Conservation (phyloP, 2,329 filamentous ascomycete genomes). For the Fusarium nisikadoi region DNA sequence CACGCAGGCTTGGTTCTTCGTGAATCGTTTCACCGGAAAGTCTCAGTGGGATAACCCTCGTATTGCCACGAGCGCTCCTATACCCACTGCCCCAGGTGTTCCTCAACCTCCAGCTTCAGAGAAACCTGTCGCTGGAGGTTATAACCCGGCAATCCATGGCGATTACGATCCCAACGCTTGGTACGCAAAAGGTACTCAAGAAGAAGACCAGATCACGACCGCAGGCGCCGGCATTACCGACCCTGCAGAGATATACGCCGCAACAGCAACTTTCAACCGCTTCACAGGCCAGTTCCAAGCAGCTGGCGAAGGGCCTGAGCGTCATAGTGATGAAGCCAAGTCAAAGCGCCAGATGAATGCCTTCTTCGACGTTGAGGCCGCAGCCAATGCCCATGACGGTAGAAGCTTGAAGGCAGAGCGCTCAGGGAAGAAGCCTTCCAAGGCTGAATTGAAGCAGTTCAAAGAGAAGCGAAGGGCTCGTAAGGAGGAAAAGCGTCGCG, state of each 20-base stretch:
- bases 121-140: constrained; percentile 72
- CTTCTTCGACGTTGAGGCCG: constrained; percentile 95
- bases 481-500: constrained; percentile 94
- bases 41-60: constrained; percentile 91
- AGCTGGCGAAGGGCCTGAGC: constrained; percentile 73
- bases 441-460: constrained; percentile 88
- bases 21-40: constrained; percentile 79
- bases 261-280: constrained; percentile 85
- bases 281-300: constrained; percentile 88
- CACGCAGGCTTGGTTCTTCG: constrained; percentile 81
- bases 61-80: constrained; percentile 61
- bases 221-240: constrained; percentile 47
- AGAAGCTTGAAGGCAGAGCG: constrained; percentile 92
- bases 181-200: constrained; percentile 75
- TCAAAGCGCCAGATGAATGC: constrained; percentile 88
- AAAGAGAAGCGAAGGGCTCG: constrained; percentile 88
- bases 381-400: constrained; percentile 90
- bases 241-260: constrained; percentile 66
- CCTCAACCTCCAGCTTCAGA: constrained; percentile 51
- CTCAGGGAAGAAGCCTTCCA: constrained; percentile 82
- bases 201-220: constrained; percentile 48
- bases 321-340: constrained; percentile 89
- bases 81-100: constrained; percentile 41
- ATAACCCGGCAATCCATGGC: constrained; percentile 96
- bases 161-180: constrained; percentile 96